Conservation (phyloP, 2,329 filamentous ascomycete genomes). For the Trichoderma aggressivum region DNA sequence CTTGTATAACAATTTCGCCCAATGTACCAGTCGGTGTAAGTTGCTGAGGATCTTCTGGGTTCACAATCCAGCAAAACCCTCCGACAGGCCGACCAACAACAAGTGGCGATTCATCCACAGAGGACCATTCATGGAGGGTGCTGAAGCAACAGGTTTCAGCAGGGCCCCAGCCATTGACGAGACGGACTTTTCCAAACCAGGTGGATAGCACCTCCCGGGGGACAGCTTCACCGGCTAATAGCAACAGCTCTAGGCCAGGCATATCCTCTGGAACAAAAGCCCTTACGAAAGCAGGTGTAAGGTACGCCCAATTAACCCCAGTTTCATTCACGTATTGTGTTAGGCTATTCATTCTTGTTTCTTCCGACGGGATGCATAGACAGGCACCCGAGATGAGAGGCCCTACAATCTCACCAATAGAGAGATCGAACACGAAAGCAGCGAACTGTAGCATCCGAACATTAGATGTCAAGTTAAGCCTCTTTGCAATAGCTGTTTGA, state of each 20-base stretch:
- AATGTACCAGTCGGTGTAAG: slow-evolving; percentile 24
- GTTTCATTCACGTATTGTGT: background rate
- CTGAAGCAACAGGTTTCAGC: slow-evolving; percentile 37
- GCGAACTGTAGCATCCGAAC: slow-evolving; percentile 16
- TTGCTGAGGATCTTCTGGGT: slow-evolving; percentile 21
- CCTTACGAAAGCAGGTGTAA: slow-evolving; percentile 5
- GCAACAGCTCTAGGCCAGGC: background rate
- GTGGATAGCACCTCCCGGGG: background rate
- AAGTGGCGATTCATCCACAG: background rate
- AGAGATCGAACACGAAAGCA: slow-evolving; percentile 21
- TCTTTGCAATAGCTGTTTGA: background rate
- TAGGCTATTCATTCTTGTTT: slow-evolving; percentile 17
- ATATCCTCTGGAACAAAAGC: background rate
- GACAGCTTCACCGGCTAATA: slow-evolving; percentile 16
- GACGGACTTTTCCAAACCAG: slow-evolving; percentile 27
- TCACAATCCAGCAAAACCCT: slow-evolving; percentile 24
- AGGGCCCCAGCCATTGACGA: slow-evolving; percentile 42
- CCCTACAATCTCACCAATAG: slow-evolving; percentile 18
- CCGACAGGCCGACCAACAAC: slow-evolving; percentile 15
- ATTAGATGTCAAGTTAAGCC: background rate
- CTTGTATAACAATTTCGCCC: slow-evolving; percentile 37
- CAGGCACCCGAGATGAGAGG: slow-evolving; percentile 18
- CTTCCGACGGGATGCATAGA: slow-evolving; percentile 23
- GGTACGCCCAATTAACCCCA: background rate
- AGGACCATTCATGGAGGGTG: background rate